A percentile compares a stretch with the other conserved stretches of the same genome.
These are phyloP conservation scores for Gamarada debralockiae DNA, from an alignment of 495 filamentous ascomycete species.

Conservation along the genomic window DNA sequence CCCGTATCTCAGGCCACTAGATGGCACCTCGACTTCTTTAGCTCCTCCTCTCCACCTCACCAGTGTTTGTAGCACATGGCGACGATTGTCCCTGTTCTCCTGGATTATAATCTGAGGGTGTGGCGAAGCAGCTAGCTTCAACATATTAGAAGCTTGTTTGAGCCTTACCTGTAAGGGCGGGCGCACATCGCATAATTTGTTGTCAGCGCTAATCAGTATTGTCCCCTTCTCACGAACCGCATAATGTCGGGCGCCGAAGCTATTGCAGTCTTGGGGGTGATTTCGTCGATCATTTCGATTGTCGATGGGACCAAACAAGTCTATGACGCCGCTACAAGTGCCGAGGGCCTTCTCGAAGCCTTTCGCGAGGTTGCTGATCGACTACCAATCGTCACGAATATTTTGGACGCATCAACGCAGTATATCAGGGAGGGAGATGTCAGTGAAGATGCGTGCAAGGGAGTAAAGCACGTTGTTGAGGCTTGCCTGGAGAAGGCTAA, in stretches of 20 bases:
- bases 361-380: constrained; percentile 27
- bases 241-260: constrained; percentile 30
- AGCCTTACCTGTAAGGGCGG: neutral
- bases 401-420: constrained; percentile 14
- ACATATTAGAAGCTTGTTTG: neutral
- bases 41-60: neutral
- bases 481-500: constrained; percentile 22
- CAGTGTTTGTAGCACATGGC: neutral
- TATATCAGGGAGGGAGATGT: constrained; percentile 14
- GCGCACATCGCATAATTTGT: neutral
- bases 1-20: no score
- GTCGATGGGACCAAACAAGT: constrained; percentile 24
- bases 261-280: constrained; percentile 17
- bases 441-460: constrained; percentile 16
- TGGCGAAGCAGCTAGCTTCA: neutral
- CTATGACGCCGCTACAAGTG: constrained; percentile 23
- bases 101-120: neutral
- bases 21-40: no score
- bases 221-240: neutral
- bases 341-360: constrained; percentile 24
- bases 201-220: neutral
- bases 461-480: constrained; percentile 17
- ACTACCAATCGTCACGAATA: constrained; percentile 25
- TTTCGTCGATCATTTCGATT: constrained; percentile 27
- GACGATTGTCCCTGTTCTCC: neutral